Base-by-base conservation (phyloP, 2,329 filamentous ascomycete species). In the Pestalotiopsis sp. region DNA sequence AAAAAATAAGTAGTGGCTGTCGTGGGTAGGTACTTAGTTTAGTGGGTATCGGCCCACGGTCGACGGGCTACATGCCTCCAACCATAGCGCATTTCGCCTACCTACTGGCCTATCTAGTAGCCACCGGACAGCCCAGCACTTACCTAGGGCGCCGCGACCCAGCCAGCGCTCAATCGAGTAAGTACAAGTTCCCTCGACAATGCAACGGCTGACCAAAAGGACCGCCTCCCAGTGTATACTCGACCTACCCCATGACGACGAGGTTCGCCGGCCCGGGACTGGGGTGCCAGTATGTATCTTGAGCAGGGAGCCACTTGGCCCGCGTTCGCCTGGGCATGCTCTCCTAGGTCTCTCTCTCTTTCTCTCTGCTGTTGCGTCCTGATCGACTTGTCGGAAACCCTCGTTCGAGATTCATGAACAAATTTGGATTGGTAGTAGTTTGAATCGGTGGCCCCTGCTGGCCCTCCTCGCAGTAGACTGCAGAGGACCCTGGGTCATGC, bases 381-480 rank as follows among this genome's bases (percentile, higher is more conserved):
- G 11, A 41, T 41, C 56, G 13, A 59, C 27, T n/a, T 36, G 23
- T 20, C 49, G 64, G 41, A 66, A 66, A 67, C 23, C 52, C 45
- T 61, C 56, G 65, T 61, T 67, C 56, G 56, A 67, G 56, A 45
- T 67, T 67, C 65, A 36, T 66, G 41, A 56, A 67, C 65, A 61
- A 61, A 67, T 61, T 67, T 56, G 65, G 65, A 59, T 59, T 56
- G 63, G 63, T 67, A 31, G 65, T 67, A 59, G 65, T 67, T 36
- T 67, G 56, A 67, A 67, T 67, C 56, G 36, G 65, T 67, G 52
- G 65, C 36, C 64, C 65, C 65, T 41, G 65, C 65, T 61, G 65
- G 12, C 36, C 38, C 56, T 41, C 56, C 52, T 57, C 59, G n/a
- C 59, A 38, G 59, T 62, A 39, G 59, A 61, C 59, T 62, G 59